Base-by-base conservation (phyloP, 2,329 filamentous ascomycete genomes). In the Talaromyces sp. region DNA sequence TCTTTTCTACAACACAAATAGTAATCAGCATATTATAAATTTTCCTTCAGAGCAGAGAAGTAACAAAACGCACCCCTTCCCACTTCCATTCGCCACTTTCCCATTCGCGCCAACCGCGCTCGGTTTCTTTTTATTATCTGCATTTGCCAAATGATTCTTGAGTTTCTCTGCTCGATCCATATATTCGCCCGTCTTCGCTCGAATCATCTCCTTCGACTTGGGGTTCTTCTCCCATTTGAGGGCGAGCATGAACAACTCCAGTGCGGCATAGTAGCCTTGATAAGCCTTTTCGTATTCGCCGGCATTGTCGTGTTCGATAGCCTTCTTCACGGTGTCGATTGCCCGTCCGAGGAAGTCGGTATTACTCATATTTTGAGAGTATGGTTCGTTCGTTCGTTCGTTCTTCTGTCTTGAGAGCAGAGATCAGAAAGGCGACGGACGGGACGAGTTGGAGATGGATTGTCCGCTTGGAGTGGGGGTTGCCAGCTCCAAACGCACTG, bases 201-300 rank as follows among this genome's bases (percentile, higher is more conserved):
- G 88, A 75, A 99, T 97, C 84, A 96, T 96, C 72, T 95, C 91
- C 80, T 97, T 97, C 63, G 91, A 92, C 67, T 92, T 93, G 63
- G 89, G 86, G 78, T 97, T 97, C 84, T 97, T 99, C 80, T 99
- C 94, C 93, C 93, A 99, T 81, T 99, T 99, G 61, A 99, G 83
- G 35, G 94, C 94, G 61, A 97, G 89, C 89, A 99, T 96, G 81
- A 97, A 99, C 59, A 97, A 85, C 77, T 99, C 93, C 66, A 99
- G 89, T 53, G 93, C 88, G 66, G 91, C 87, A 80, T 96, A 97
- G 84, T 99, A 99, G 63, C 89, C 83, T 72, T 96, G 89, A 75
- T 97, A 97, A 58, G 94, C 94, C 75, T 95, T 93, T 69, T 97
- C 91, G 77, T 99, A 99, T 73, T 97, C 91, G 72, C 91, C 92